phyloP scores from a whole-genome alignment of 163 green algal species.

The Scenedesmus sp. region DNA sequence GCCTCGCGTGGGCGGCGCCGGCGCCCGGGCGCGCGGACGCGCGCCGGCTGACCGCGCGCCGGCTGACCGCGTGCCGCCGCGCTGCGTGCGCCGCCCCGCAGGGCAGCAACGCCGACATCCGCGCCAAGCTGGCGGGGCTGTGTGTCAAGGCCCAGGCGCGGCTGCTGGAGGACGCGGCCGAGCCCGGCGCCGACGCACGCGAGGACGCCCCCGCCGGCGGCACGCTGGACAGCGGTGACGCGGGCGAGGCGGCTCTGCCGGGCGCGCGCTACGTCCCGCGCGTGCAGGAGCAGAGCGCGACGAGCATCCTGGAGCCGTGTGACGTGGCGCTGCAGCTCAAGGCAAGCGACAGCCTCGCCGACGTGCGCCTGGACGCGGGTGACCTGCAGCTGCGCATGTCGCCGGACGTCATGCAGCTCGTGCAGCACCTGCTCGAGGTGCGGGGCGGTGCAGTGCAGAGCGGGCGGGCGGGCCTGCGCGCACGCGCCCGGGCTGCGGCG shows the following conservation, averaged over 20 bases:
- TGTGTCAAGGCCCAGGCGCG: constrained; percentile 60
- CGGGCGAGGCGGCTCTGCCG: too few species aligned
- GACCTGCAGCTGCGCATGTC: constrained; percentile 76
- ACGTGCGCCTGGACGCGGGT: constrained; percentile 64
- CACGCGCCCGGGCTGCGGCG: too few species aligned
- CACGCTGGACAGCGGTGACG: too few species aligned
- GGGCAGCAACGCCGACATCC: constrained; percentile 40
- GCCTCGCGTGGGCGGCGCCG: too few species aligned
- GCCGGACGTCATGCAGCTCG: constrained; percentile 77
- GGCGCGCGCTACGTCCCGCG: too few species aligned
- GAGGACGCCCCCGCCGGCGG: too few species aligned
- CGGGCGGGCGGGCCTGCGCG: too few species aligned
- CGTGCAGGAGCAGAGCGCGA: constrained; percentile 48
- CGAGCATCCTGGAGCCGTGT: constrained; percentile 77
- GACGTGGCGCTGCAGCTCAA: constrained; percentile 61
- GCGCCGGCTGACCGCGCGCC: too few species aligned
- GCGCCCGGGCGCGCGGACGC: too few species aligned
- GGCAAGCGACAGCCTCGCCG: constrained; percentile 24
- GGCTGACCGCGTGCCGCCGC: too few species aligned
- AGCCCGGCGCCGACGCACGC: neutral
- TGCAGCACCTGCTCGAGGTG: constrained; percentile 47
- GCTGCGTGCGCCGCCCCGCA: neutral
- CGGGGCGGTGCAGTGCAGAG: too few species aligned
- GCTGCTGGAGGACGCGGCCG: constrained; percentile 25
- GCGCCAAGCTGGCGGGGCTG: constrained; percentile 62